Evolutionary conservation across 192 early-diverging fungal genomes (phyloP).

Genomic region (Entomortierella parvispora): DNA sequence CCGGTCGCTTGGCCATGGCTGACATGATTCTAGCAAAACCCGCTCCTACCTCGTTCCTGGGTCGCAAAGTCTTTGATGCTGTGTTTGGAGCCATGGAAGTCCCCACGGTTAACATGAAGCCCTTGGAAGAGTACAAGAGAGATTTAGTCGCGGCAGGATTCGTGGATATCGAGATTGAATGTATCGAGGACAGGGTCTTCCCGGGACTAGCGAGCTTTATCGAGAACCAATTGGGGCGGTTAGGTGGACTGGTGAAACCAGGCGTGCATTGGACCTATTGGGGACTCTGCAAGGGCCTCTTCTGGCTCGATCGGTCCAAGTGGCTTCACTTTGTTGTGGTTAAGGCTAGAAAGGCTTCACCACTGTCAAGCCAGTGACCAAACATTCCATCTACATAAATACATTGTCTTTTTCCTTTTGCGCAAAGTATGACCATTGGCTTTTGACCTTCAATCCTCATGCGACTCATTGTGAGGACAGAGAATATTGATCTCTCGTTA

Average conservation of each 20-base stretch:
- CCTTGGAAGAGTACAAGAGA: constrained; percentile 43
- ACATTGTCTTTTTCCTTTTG: no score
- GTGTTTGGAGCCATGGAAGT: constrained; percentile 46
- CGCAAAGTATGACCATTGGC: no score
- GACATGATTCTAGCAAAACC: constrained; percentile 53
- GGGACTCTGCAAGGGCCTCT: constrained; percentile 18
- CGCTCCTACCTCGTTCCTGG: constrained; percentile 16
- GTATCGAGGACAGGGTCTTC: constrained; percentile 52
- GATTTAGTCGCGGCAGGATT: constrained; percentile 53
- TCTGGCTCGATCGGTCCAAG: constrained; percentile 26
- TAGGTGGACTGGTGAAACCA: constrained; percentile 41
- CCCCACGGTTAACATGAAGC: constrained; percentile 53
- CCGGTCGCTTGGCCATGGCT: constrained; percentile 41
- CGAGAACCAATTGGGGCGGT: constrained; percentile 21
- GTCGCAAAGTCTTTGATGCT: constrained; percentile 18
- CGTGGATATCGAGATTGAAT: constrained; percentile 49
- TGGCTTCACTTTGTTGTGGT: constrained; percentile 29
- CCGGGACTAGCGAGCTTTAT: constrained; percentile 52
- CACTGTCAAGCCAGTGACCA: no score
- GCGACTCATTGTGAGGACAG: no score
- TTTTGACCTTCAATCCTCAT: no score
- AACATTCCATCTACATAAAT: no score
- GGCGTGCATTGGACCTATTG: constrained; percentile 44
- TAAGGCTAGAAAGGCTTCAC: constrained; percentile 36
- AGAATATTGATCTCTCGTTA: no score